phyloP scores from a whole-genome alignment of 176 grass and related monocot species.

The Panicum miliaceum region DNA sequence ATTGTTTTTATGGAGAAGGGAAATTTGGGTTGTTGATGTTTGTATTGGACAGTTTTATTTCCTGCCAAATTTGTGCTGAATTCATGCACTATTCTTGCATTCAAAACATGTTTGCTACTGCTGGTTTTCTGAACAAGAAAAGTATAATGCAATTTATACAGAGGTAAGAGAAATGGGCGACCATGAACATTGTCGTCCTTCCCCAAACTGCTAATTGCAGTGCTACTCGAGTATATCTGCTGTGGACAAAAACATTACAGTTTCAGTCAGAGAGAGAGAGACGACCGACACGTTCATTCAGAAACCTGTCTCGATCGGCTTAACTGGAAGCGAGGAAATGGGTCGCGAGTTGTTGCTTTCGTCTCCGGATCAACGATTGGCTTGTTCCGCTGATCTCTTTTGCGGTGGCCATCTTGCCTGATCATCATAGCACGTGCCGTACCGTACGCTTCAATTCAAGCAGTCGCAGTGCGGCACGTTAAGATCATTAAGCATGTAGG shows the following conservation, averaged over 20 bases:
- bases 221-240: neutral
- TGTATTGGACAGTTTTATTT: no score
- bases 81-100: no score
- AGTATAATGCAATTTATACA: no score
- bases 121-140: no score
- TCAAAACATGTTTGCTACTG: no score
- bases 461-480: neutral
- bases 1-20: no score
- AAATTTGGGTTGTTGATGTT: no score
- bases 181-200: no score
- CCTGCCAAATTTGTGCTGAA: no score
- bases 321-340: neutral
- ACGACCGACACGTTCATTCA: neutral
- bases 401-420: neutral
- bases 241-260: neutral
- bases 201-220: neutral
- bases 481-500: neutral
- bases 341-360: conserved; percentile 9
- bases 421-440: neutral
- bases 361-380: neutral
- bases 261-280: neutral
- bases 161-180: neutral
- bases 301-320: neutral
- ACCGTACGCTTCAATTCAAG: neutral
- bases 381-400: neutral